Percentiles rank a stretch among this genome's conserved stretches.
Conservation (phyloP, 371 early-diverging fungal species). For the Rhizomucor pusillus region DNA sequence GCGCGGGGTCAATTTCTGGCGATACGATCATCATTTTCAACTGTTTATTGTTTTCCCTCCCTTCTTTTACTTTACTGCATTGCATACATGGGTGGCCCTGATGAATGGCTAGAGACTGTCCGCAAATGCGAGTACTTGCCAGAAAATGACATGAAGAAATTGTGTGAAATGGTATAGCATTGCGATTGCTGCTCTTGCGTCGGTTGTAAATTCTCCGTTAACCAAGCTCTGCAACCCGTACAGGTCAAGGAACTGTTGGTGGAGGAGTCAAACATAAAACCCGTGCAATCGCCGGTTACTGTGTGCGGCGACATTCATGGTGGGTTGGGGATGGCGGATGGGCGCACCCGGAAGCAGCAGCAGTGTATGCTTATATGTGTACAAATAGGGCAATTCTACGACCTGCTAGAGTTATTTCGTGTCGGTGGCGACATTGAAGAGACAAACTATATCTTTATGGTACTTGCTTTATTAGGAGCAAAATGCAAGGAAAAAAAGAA, state of each 20-base stretch:
- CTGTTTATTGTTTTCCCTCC: neutral
- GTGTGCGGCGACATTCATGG: conserved; percentile 99
- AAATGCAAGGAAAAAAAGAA: neutral
- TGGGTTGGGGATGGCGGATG: conserved; percentile 5
- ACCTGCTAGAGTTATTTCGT: conserved; percentile 96
- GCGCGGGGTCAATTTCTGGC: too few species aligned
- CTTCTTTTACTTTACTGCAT: neutral
- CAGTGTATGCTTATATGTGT: too few species aligned
- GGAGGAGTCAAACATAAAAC: conserved; percentile 95
- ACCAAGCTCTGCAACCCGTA: conserved; percentile 13
- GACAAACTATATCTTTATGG: conserved; percentile 99
- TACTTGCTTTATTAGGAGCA: neutral
- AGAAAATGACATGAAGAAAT: conserved; percentile 91
- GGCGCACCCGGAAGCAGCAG: neutral
- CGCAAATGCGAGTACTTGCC: conserved; percentile 87
- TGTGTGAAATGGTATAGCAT: conserved; percentile 82
- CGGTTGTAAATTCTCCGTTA: conserved; percentile 8
- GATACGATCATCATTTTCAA: too few species aligned
- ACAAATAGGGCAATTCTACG: conserved; percentile 98
- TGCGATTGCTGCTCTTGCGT: neutral
- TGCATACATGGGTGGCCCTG: conserved; percentile 62
- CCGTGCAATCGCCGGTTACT: conserved; percentile 95
- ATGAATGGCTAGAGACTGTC: conserved; percentile 52
- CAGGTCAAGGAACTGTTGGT: conserved; percentile 95
- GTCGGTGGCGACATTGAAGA: conserved; percentile 98